Conservation (phyloP, 2,329 filamentous ascomycete genomes). For the Hortaea sp. region DNA sequence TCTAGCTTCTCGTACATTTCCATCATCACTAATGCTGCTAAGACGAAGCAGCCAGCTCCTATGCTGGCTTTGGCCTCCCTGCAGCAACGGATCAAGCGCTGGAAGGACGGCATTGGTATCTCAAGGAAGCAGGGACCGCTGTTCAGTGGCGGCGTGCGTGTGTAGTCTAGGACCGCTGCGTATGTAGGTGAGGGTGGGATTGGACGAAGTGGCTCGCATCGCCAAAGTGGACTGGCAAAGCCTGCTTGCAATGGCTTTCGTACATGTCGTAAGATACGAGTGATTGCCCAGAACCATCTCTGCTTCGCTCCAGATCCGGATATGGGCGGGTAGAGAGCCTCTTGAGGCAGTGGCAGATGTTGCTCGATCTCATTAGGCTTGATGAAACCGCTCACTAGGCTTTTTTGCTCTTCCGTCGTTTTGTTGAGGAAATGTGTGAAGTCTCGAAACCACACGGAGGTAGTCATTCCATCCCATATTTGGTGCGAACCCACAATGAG, state of each 20-base stretch:
- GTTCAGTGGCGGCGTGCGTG: slow-evolving; percentile 27
- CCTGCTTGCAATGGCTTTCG: slow-evolving; percentile 29
- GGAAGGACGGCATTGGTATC: slow-evolving; percentile 25
- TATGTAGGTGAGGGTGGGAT: slow-evolving; percentile 21
- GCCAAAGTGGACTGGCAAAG: slow-evolving; percentile 33
- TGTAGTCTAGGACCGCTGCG: slow-evolving; percentile 30
- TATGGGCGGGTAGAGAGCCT: slow-evolving; percentile 35
- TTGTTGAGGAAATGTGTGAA: slow-evolving; percentile 30
- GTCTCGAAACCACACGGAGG: slow-evolving; percentile 33
- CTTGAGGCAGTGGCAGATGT: slow-evolving; percentile 34
- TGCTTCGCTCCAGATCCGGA: slow-evolving; percentile 28
- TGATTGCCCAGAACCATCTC: slow-evolving; percentile 40
- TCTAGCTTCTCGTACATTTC: slow-evolving; percentile 28
- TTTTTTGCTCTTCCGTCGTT: slow-evolving; percentile 6
- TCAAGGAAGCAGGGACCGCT: slow-evolving; percentile 23
- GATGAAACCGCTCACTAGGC: neutral
- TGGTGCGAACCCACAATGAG: slow-evolving; percentile 34
- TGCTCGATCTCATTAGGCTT: slow-evolving; percentile 10
- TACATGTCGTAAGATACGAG: slow-evolving; percentile 34
- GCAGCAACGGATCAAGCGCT: slow-evolving; percentile 29
- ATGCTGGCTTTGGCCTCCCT: slow-evolving; percentile 29
- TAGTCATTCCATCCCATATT: slow-evolving; percentile 35
- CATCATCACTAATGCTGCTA: slow-evolving; percentile 39
- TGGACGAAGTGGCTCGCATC: slow-evolving; percentile 9
- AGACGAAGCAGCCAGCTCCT: slow-evolving; percentile 37